Evolutionary conservation across 306 rosid genomes (phyloP).

Genomic region (Casuarina cunninghamiana): DNA sequence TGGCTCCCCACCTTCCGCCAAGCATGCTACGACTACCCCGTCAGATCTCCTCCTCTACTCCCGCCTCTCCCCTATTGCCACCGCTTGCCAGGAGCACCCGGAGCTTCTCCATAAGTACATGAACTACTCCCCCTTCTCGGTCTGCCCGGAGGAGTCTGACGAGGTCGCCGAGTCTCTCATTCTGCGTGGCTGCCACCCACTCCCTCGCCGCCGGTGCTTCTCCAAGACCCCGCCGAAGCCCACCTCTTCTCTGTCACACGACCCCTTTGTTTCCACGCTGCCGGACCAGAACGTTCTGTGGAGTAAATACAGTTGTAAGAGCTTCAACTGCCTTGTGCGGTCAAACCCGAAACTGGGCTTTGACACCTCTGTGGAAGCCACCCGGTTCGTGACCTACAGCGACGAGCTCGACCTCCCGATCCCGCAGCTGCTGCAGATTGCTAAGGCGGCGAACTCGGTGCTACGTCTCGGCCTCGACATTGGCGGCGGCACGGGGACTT

Average conservation of each 20-base stretch:
- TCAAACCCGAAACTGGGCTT: constrained; percentile 66
- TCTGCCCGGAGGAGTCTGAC: constrained; percentile 73
- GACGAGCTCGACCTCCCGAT: constrained; percentile 86
- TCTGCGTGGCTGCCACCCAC: constrained; percentile 94
- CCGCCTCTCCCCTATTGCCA: constrained; percentile 71
- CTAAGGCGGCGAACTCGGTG: constrained; percentile 53
- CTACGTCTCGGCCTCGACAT: constrained; percentile 79
- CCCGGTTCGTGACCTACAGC: constrained; percentile 43
- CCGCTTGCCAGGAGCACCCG: constrained; percentile 79
- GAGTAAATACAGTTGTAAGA: constrained; percentile 70
- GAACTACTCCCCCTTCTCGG: constrained; percentile 72
- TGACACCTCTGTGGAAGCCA: constrained; percentile 38
- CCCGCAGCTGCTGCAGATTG: constrained; percentile 70
- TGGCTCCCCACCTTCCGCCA: neutral
- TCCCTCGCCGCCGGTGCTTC: constrained; percentile 96
- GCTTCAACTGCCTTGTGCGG: constrained; percentile 62
- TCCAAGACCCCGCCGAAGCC: constrained; percentile 67
- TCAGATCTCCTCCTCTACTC: constrained; percentile 82
- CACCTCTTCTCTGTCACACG: constrained; percentile 45
- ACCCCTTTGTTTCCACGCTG: constrained; percentile 57
- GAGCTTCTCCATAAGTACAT: constrained; percentile 78
- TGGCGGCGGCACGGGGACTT: constrained; percentile 87
- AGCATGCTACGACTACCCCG: constrained; percentile 24
- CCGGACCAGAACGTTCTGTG: constrained; percentile 63
- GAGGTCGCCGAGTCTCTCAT: constrained; percentile 56